phyloP scores from a whole-genome alignment of 257 asterid genomes.

The Solanum dulcamara region DNA sequence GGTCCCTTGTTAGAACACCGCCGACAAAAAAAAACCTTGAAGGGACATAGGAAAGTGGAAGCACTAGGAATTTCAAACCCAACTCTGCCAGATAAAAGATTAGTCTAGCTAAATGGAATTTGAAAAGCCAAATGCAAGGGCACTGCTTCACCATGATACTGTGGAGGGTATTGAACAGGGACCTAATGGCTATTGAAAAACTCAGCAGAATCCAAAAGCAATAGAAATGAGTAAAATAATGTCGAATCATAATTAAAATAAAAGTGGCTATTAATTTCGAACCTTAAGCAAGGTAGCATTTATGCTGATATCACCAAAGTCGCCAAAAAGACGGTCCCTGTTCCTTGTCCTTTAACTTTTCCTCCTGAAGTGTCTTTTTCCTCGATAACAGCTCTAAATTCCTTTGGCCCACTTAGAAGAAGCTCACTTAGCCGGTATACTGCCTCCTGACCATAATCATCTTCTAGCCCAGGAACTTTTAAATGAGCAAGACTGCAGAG shows the following conservation, averaged over 20 bases:
- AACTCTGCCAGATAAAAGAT: background rate
- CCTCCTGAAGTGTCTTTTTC: constrained; percentile 80
- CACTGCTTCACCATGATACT: background rate
- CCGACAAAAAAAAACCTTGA: background rate
- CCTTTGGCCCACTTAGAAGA: constrained; percentile 47
- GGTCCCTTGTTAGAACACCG: background rate
- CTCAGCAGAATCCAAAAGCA: background rate
- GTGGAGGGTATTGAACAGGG: background rate
- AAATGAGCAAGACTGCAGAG: constrained; percentile 73
- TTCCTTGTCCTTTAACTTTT: constrained; percentile 94
- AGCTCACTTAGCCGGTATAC: constrained; percentile 58
- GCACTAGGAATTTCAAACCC: background rate
- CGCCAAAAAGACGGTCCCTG: constrained; percentile 68
- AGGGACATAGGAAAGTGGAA: background rate
- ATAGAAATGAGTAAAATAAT: background rate
- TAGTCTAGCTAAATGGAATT: background rate
- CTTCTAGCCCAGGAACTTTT: constrained; percentile 71
- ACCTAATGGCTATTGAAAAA: background rate
- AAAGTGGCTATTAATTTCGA: background rate
- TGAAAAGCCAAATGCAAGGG: background rate
- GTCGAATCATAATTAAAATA: no score
- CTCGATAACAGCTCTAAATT: constrained; percentile 63
- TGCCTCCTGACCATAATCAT: constrained; percentile 90
- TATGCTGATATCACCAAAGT: constrained; percentile 58
- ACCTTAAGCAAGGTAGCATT: constrained; percentile 89